phyloP scores from a whole-genome alignment of 345 rosid species.

The Laguncularia racemosa region DNA sequence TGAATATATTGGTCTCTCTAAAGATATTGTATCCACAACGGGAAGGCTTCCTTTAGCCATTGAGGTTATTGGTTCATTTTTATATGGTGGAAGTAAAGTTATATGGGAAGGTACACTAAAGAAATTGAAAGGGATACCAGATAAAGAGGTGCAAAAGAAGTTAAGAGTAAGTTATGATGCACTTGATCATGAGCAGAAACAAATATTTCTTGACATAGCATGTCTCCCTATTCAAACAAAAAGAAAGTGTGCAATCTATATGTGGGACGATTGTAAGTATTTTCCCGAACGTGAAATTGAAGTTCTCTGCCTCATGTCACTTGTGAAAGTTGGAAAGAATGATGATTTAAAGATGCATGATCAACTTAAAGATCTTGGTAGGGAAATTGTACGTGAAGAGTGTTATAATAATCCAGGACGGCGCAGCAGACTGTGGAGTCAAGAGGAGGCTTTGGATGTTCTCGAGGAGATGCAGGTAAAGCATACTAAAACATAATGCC shows the following conservation, averaged over 20 bases:
- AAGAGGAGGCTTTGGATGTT: neutral
- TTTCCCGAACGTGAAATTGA: neutral
- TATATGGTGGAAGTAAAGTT: neutral
- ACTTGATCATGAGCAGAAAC: neutral
- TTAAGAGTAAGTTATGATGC: slow-evolving; percentile 6
- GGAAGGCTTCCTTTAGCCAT: slow-evolving; percentile 10
- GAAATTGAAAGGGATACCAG: neutral
- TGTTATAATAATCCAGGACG: neutral
- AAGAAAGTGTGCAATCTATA: neutral
- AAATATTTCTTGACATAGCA: slow-evolving; percentile 11
- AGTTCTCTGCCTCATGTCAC: neutral
- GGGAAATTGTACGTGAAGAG: neutral
- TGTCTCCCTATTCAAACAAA: neutral
- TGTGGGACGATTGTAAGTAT: slow-evolving; percentile 1
- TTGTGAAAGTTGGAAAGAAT: slow-evolving; percentile 1
- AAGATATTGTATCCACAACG: neutral
- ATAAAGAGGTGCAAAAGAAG: slow-evolving; percentile 1
- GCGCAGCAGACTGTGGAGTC: slow-evolving; percentile 1
- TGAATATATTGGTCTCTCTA: neutral
- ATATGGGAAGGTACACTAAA: neutral
- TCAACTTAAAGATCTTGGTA: neutral
- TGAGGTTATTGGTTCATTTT: slow-evolving; percentile 8
- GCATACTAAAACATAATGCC: too few species aligned
- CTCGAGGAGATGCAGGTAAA: neutral
- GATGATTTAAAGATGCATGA: slow-evolving; percentile 4